phyloP scores from a whole-genome alignment of 345 rosid species.

The Salix suchowensis region DNA sequence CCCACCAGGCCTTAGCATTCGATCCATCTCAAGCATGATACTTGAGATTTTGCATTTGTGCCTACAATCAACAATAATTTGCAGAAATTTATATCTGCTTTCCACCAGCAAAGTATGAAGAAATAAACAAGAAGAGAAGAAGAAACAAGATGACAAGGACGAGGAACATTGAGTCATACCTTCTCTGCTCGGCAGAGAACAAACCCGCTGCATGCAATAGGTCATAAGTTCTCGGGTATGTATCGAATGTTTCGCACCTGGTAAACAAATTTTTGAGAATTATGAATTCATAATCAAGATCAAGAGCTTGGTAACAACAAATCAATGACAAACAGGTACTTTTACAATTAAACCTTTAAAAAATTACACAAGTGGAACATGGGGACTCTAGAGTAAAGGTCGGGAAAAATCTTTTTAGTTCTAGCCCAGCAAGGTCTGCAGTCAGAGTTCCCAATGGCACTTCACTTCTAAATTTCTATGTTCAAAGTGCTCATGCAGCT shows the following conservation, averaged over 20 bases:
- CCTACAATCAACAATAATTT: not conserved
- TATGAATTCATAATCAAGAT: not conserved
- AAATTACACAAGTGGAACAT: not conserved
- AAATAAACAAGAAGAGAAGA: not conserved
- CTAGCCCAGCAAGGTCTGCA: not conserved
- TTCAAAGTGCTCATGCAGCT: not conserved
- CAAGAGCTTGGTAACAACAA: not conserved
- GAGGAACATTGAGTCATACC: constrained; percentile 21
- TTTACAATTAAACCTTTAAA: not conserved
- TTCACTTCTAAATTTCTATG: not conserved
- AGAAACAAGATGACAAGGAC: not conserved
- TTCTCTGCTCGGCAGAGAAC: constrained; percentile 54
- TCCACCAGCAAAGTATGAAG: not conserved
- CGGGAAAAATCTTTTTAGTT: not conserved
- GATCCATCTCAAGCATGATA: constrained; percentile 62
- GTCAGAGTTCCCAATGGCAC: not conserved
- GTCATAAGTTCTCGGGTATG: constrained; percentile 67
- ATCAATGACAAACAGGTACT: not conserved
- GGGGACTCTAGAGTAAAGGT: not conserved
- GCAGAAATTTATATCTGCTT: not conserved
- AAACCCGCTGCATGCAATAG: constrained; percentile 58
- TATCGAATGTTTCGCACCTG: constrained; percentile 67
- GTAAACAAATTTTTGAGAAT: constrained; percentile 1
- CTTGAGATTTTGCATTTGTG: constrained; percentile 47
- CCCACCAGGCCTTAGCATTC: constrained; percentile 57